These are phyloP conservation scores for Lachnellula suecica DNA, from an alignment of 2,329 filamentous ascomycete species.

Conservation along the genomic window DNA sequence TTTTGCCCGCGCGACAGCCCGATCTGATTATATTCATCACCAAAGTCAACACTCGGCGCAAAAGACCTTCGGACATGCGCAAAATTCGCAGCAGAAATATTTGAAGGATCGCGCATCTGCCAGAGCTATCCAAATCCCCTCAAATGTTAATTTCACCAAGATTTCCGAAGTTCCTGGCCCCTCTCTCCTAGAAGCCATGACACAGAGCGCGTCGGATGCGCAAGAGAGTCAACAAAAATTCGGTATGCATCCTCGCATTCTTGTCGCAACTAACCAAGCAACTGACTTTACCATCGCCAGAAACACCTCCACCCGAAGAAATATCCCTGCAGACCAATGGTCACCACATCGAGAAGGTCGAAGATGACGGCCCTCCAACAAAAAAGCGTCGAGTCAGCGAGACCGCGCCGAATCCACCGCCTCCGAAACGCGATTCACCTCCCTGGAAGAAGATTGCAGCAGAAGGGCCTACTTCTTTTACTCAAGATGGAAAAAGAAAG, in stretches of 20 bases:
- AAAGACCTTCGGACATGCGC: conserved; percentile 53
- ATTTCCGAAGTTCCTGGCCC: conserved; percentile 43
- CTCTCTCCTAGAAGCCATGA: conserved; percentile 32
- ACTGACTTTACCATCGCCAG: conserved; percentile 18
- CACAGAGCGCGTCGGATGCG: conserved; percentile 34
- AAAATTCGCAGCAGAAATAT: conserved; percentile 49
- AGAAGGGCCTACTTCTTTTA: conserved; percentile 84
- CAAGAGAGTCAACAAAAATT: conserved; percentile 30
- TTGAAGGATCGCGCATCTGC: conserved; percentile 46
- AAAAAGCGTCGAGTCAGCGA: conserved; percentile 66
- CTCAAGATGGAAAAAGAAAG: conserved; percentile 68
- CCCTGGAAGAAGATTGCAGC: conserved; percentile 89
- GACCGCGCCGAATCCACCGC: conserved; percentile 43
- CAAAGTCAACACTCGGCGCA: conserved; percentile 32
- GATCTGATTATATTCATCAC: background rate
- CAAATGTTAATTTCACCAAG: conserved; percentile 60
- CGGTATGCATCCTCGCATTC: conserved; percentile 21
- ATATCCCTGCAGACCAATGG: conserved; percentile 31
- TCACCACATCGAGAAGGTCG: conserved; percentile 26
- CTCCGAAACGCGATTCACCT: conserved; percentile 66
- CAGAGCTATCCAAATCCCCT: conserved; percentile 53
- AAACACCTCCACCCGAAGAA: conserved; percentile 22
- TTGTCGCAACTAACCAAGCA: conserved; percentile 1
- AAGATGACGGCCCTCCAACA: conserved; percentile 49
- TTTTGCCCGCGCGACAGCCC: no score